Evolutionary conservation across 108 stramenopile species (phyloP), one percentile per base, ranked within the genome.

Genomic region (Ochromonas danica): DNA sequence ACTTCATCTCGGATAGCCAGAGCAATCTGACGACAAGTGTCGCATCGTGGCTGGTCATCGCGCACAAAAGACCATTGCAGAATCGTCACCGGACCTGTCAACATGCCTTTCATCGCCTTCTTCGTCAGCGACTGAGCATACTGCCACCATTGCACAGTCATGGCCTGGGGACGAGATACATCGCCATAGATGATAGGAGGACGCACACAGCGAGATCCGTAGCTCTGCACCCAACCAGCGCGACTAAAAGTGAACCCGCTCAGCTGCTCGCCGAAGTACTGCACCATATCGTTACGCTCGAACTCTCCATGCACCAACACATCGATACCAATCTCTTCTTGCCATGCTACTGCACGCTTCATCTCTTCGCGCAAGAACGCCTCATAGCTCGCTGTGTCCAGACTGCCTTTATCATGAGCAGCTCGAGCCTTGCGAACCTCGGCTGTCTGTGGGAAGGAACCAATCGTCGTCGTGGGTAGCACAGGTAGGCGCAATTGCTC

Each of bases 51-150:
- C 36, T 89, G 71, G 72, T 91, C 91, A 61, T 79, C 78, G 63
- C 91, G 91, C 22, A 89, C 89, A 81, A 91, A 91, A 3, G 90
- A 90, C 91, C 91, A 91, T 77, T 91, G 90, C 57, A 91, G 88
- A 85, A 90, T 90, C 14, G 91, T 91, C 57, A 90, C 84, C 6
- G 91, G 89, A 14, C 91, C 91, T 33, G 91, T 91, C 0, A 91
- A 81, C 91, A 91, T 91, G 27, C 91, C 91, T 79, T 90, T 91
- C 33, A 90, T 89, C 22, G 91, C 89, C 41, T 88, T 86, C 39
- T 61, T 25, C 1, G 90, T 89, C 40, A 91, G 67, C n/a, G 61
- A 51, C 70, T 91, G 91, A 10, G 91, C 91, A 36, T 90, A 88
- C 78, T 86, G 62, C 70, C 85, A 91, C 67, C 90, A 89, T 28